Percentiles rank a stretch among this genome's conserved stretches.
phyloP scores from a whole-genome alignment of 192 early-diverging fungal genomes.

The Chytriomyces sp. region DNA sequence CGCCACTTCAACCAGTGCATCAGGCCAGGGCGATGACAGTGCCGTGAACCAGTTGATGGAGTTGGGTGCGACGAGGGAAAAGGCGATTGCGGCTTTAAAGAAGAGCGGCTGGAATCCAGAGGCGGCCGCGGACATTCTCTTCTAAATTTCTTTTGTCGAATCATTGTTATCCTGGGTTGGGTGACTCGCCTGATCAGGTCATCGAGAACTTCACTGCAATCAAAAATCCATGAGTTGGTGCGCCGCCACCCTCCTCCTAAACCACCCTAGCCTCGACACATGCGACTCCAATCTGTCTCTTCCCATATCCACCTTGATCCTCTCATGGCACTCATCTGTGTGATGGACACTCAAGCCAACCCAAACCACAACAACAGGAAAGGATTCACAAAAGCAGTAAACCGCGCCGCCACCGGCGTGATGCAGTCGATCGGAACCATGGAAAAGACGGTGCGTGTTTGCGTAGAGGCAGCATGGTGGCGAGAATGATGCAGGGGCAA shows the following conservation, averaged over 20 bases:
- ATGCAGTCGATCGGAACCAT: slow-evolving; percentile 74
- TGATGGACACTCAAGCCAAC: no score
- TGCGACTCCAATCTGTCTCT: no score
- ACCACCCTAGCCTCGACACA: no score
- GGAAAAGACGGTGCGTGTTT: slow-evolving; percentile 66
- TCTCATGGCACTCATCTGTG: no score
- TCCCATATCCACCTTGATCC: no score
- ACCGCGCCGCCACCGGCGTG: slow-evolving; percentile 72
- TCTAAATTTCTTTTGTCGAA: slow-evolving; percentile 49
- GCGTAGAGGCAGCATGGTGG: not conserved
- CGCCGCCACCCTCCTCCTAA: no score
- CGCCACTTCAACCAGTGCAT: no score
- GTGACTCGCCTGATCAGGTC: no score
- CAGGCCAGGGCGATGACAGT: slow-evolving; percentile 60
- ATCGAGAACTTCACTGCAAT: no score
- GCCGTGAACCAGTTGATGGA: slow-evolving; percentile 72
- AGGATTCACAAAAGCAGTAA: slow-evolving; percentile 83
- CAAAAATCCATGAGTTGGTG: no score
- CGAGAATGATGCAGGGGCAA: not conserved
- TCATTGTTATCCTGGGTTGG: no score
- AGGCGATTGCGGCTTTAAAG: slow-evolving; percentile 80
- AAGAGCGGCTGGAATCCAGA: slow-evolving; percentile 80
- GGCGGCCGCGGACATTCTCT: slow-evolving; percentile 82
- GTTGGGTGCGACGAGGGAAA: slow-evolving; percentile 75
- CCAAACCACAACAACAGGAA: slow-evolving; percentile 50